These are phyloP conservation scores for Globisporangium barbulae DNA, from an alignment of 352 stramenopile genomes.

Conservation along the genomic window DNA sequence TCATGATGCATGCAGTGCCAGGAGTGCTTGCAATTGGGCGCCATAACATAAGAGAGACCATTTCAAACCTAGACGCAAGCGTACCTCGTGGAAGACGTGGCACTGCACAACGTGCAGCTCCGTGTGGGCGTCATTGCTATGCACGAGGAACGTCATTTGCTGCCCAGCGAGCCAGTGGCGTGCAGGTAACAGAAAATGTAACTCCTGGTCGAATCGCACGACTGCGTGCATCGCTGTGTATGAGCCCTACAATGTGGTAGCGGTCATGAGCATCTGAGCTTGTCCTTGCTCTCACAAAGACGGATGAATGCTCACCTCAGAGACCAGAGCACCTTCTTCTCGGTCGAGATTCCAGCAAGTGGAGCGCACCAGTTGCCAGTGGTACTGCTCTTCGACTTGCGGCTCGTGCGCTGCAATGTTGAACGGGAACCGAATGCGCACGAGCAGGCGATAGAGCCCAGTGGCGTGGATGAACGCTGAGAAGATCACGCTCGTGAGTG, in stretches of 20 bases:
- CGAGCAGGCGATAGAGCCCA: background rate
- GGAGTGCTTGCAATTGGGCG: no score
- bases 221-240: constrained; percentile 19
- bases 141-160: constrained; percentile 13
- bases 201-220: constrained; percentile 12
- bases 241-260: background rate
- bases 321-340: constrained; percentile 3
- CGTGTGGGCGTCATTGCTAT: constrained; percentile 10
- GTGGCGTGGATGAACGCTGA: constrained; percentile 1
- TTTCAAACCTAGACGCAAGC: background rate
- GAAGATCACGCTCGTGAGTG: background rate
- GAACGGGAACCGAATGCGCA: constrained; percentile 4
- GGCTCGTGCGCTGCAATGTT: background rate
- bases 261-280: no score
- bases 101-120: constrained; percentile 11
- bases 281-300: background rate
- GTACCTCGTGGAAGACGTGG: constrained; percentile 20
- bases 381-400: background rate
- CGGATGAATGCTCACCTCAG: constrained; percentile 1
- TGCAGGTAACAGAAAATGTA: constrained; percentile 22
- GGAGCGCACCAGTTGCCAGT: constrained; percentile 1
- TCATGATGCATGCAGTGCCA: no score
- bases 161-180: constrained; percentile 28
- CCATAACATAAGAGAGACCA: background rate
- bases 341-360: background rate